A percentile compares a stretch with the other conserved stretches of the same genome.
phyloP scores from a whole-genome alignment of 2,329 filamentous ascomycete species.

The Calonectria multiphialidica region DNA sequence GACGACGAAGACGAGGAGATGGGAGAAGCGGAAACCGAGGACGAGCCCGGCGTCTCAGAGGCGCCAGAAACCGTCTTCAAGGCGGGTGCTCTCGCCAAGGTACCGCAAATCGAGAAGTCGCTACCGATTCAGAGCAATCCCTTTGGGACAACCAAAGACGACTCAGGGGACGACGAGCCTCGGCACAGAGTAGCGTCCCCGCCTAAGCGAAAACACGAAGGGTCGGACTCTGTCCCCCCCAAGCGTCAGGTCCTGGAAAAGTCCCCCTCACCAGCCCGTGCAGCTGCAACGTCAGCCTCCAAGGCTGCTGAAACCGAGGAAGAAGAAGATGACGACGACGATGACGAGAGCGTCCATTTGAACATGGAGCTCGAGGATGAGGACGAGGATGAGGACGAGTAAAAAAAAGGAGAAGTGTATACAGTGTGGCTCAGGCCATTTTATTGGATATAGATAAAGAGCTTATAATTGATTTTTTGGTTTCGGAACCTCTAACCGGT shows the following conservation, averaged over 20 bases:
- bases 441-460: constrained; percentile 30
- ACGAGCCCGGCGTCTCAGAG: constrained; percentile 45
- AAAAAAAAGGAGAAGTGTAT: constrained; percentile 16
- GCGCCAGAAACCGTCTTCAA: constrained; percentile 36
- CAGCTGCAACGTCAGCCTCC: constrained; percentile 22
- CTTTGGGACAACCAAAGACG: constrained; percentile 46
- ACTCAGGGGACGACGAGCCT: constrained; percentile 21
- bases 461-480: constrained; percentile 27
- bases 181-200: constrained; percentile 43
- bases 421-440: constrained; percentile 20
- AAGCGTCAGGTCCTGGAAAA: constrained; percentile 57
- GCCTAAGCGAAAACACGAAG: constrained; percentile 56
- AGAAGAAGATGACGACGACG: constrained; percentile 58
- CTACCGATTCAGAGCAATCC: constrained; percentile 51
- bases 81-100: constrained; percentile 32
- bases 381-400: constrained; percentile 49
- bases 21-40: constrained; percentile 52
- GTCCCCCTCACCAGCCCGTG: constrained; percentile 35
- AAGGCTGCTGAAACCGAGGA: constrained; percentile 39
- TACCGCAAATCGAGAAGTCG: constrained; percentile 37
- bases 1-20: constrained; percentile 53
- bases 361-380: constrained; percentile 70
- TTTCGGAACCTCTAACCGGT: constrained; percentile 31
- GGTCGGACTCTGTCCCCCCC: constrained; percentile 47
- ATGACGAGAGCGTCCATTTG: constrained; percentile 68